These are phyloP conservation scores for Aspergillus affinis DNA, from an alignment of 495 filamentous ascomycete species.

Conservation along the genomic window DNA sequence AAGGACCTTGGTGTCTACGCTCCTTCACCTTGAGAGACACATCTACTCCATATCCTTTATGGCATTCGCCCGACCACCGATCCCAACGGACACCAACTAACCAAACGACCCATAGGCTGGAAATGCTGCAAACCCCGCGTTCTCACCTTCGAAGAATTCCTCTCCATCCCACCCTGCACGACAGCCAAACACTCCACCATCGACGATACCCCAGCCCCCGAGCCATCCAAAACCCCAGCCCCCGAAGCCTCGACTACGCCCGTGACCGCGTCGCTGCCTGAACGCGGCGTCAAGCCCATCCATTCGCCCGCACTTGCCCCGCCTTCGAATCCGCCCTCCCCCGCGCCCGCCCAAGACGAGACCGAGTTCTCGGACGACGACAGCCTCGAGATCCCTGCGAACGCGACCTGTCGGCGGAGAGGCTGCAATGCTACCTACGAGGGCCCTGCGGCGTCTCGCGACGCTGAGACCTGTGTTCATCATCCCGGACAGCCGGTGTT, in stretches of 20 bases:
- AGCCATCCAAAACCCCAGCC: conserved; percentile 38
- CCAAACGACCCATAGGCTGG: conserved; percentile 66
- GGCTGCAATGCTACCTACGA: conserved; percentile 67
- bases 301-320: conserved; percentile 53
- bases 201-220: conserved; percentile 65
- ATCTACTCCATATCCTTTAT: conserved; percentile 2
- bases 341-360: conserved; percentile 59
- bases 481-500: conserved; percentile 89
- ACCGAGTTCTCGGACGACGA: conserved; percentile 82
- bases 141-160: conserved; percentile 98
- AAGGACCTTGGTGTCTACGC: conserved; percentile 31
- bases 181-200: conserved; percentile 89
- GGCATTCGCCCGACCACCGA: conserved; percentile 7
- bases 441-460: conserved; percentile 53
- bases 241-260: conserved; percentile 28
- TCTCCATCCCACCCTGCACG: conserved; percentile 89
- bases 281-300: conserved; percentile 32
- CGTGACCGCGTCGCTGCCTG: conserved; percentile 25
- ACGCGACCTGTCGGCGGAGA: conserved; percentile 72
- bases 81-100: conserved; percentile 13
- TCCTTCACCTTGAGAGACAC: background rate
- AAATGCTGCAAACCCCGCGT: conserved; percentile 99
- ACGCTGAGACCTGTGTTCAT: conserved; percentile 77
- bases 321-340: conserved; percentile 56
- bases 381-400: conserved; percentile 63